Evolutionary conservation across 306 rosid genomes (phyloP), one percentile per base, ranked within the genome.

Genomic region (Lupinus albus): DNA sequence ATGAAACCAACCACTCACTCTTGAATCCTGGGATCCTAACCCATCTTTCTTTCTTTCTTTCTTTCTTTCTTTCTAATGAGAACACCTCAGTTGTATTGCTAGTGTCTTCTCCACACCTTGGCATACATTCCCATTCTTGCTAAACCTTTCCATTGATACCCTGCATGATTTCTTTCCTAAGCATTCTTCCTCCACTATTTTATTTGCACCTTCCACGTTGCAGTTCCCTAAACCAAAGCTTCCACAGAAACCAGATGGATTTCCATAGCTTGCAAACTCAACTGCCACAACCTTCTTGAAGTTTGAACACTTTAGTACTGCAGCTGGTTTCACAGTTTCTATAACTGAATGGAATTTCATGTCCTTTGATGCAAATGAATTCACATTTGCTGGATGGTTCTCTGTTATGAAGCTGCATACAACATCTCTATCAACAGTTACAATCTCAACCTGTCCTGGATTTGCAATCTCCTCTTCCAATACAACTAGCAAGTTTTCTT

Each of bases 251-350:
- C 99, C 99, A 0, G 10, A 9, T 1, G 97, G 88, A 30, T 85
- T 76, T 0, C 99, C 99, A 1, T 48, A 93, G 89, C 97, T 88
- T 5, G 92, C 94, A 12, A 93, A 93, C 2, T 93, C 85, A 1
- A 93, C 71, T 0, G 76, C 73, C 0, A 17, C 49, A 9, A 93
- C 83, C 78, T 72, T 84, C 47, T 80, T 86, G 45, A 20, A 3
- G 16, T 35, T 11, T 3, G 84, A 64, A 38, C 99, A 93, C 30
- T 14, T 66, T 20, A 93, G 72, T 2, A 59, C 25, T 6, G 92
- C 89, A 1, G 60, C 25, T 20, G 96, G 50, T 56, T 5, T 36
- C 1, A 32, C 0, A 0, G 0, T 2, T 0, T 66, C 68, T 9
- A 11, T 70, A 1, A 55, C 36, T 0, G 80, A 21, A 3, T 25